phyloP scores from a whole-genome alignment of 2,329 filamentous ascomycete genomes.

The Curvularia hawaiiensis region DNA sequence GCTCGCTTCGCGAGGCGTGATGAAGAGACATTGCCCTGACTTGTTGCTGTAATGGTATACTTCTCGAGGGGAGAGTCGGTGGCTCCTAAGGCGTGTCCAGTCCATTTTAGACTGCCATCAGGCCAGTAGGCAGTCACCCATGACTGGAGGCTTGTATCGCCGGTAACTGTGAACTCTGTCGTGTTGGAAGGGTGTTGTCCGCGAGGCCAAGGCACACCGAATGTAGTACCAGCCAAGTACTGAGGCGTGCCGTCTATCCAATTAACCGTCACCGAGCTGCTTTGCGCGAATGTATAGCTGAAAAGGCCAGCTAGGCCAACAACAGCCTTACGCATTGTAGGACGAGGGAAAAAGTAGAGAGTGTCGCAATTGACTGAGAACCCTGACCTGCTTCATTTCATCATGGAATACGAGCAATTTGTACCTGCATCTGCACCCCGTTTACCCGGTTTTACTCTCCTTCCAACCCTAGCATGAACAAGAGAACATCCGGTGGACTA shows the following conservation, averaged over 20 bases:
- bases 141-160: constrained; percentile 52
- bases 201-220: constrained; percentile 48
- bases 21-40: constrained; percentile 23
- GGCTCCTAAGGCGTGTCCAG: constrained; percentile 60
- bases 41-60: constrained; percentile 52
- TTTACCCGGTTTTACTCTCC: constrained; percentile 12
- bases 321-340: constrained; percentile 22
- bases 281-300: constrained; percentile 22
- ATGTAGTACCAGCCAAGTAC: constrained; percentile 43
- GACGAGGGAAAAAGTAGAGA: constrained; percentile 8
- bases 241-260: constrained; percentile 39
- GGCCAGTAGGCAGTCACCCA: constrained; percentile 66
- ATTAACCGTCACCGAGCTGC: constrained; percentile 34
- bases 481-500: constrained; percentile 21
- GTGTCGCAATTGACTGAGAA: constrained; percentile 7
- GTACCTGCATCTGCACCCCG: constrained; percentile 14
- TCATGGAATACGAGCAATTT: constrained; percentile 9
- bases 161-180: constrained; percentile 42
- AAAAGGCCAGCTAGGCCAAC: constrained; percentile 24
- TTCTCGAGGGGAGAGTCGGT: constrained; percentile 49
- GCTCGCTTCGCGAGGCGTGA: constrained; percentile 20
- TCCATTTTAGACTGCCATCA: constrained; percentile 67
- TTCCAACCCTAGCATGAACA: background rate
- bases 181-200: constrained; percentile 46
- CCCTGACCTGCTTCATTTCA: background rate